A percentile compares a stretch with the other conserved stretches of the same genome.
phyloP scores from a whole-genome alignment of 2,329 filamentous ascomycete genomes.

The Fusarium albosuccineum region DNA sequence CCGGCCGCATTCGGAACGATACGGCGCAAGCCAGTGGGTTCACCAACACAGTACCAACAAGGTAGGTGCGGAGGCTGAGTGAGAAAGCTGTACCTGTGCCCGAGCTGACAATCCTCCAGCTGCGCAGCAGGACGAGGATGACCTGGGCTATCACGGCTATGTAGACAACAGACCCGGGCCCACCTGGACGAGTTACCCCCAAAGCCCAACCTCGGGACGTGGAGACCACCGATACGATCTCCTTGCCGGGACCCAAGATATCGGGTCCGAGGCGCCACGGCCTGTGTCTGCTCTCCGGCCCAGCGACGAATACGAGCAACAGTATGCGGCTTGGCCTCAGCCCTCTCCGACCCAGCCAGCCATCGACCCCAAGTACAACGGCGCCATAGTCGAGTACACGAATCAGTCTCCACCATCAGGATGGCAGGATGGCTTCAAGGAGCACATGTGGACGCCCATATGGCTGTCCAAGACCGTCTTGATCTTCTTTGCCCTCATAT shows the following conservation, averaged over 20 bases:
- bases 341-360: constrained; percentile 5
- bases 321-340: constrained; percentile 2
- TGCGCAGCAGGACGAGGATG: constrained; percentile 28
- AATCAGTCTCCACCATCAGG: background rate
- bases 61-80: constrained; percentile 5
- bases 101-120: constrained; percentile 6
- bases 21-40: constrained; percentile 11
- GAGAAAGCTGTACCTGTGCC: background rate
- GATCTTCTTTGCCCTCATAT: constrained; percentile 34
- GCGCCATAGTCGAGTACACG: constrained; percentile 4
- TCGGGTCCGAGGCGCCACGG: constrained; percentile 6
- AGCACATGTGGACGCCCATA: constrained; percentile 39
- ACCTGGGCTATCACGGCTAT: constrained; percentile 17
- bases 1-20: constrained; percentile 7
- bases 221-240: constrained; percentile 29
- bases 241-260: constrained; percentile 20
- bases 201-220: constrained; percentile 20
- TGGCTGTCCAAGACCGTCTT: constrained; percentile 37
- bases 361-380: constrained; percentile 14
- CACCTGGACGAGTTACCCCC: constrained; percentile 12
- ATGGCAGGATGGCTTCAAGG: constrained; percentile 19
- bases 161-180: constrained; percentile 4
- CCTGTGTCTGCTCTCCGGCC: constrained; percentile 16
- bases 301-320: constrained; percentile 25
- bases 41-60: constrained; percentile 22